These are phyloP conservation scores for Metschnikowia picachoensis DNA, from an alignment of 805 yeast genomes.

Conservation along the genomic window DNA sequence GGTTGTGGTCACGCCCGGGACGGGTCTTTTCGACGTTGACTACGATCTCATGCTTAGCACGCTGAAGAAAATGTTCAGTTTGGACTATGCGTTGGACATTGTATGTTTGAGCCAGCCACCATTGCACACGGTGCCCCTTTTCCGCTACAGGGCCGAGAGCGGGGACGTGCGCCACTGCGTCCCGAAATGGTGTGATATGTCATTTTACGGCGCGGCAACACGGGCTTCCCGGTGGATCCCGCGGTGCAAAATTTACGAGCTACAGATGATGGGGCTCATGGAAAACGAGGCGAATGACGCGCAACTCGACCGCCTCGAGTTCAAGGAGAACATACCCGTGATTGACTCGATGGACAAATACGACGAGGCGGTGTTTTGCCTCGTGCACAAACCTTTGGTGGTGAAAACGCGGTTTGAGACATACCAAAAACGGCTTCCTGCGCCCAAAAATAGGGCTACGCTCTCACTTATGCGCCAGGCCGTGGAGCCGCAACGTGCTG, in stretches of 20 bases:
- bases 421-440: neutral
- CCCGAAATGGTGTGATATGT: slow-evolving; percentile 94
- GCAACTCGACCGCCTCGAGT: slow-evolving; percentile 56
- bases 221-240: slow-evolving; percentile 75
- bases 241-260: slow-evolving; percentile 85
- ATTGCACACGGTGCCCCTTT: slow-evolving; percentile 84
- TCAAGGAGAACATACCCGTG: slow-evolving; percentile 36
- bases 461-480: slow-evolving; percentile 25
- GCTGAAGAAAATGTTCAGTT: slow-evolving; percentile 65
- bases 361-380: slow-evolving; percentile 55
- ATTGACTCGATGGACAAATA: slow-evolving; percentile 63
- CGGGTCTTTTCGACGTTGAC: slow-evolving; percentile 91
- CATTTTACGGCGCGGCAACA: slow-evolving; percentile 72
- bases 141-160: slow-evolving; percentile 57
- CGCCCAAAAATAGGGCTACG: slow-evolving; percentile 19
- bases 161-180: slow-evolving; percentile 64
- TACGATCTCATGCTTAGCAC: slow-evolving; percentile 71
- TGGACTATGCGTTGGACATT: slow-evolving; percentile 85
- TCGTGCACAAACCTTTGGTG: slow-evolving; percentile 15
- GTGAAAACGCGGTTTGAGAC: neutral
- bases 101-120: slow-evolving; percentile 90
- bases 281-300: slow-evolving; percentile 79
- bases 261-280: slow-evolving; percentile 98
- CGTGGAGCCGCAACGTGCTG: slow-evolving; percentile 9
- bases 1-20: slow-evolving; percentile 83